Base-by-base conservation (phyloP, 768 basidiomycete genomes). In the Russula sp. region DNA sequence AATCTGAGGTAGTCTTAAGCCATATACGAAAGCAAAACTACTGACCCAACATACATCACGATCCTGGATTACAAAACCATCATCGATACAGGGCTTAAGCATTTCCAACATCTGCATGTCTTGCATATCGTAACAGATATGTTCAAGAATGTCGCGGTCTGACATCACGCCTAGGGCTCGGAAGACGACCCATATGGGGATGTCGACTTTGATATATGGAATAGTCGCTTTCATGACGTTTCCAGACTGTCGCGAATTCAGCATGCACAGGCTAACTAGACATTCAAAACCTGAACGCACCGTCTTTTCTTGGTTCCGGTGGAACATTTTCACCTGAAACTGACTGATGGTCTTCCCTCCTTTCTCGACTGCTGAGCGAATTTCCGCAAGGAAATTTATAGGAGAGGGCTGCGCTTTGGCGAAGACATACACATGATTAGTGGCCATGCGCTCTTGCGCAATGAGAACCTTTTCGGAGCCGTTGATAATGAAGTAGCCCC, bases 401-500 rank as follows among this genome's bases (percentile, higher is more conserved):
- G 95, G 94, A 18, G 93, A 95, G 4, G 96, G 95, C 67, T 96
- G 93, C 0, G 92, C 92, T 75, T 98, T 99, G 55, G 95, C 93
- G 70, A 99, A 99, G 56, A 98, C 94, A 74, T 98, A 99, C 66
- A 99, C 97, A 70, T 97, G 95, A 76, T 99, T 99, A 25, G 93
- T 95, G 10, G 97, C 96, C 95, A 98, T 98, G 56, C 97, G 86
- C 73, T 99, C 97, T 74, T 99, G 97, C 1, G 97, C 97, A 73
- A 99, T 99, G 64, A 99, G 80, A n/a, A 99, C 97, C 74, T 99
- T 99, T 73, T 99, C 97, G 2, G 97, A 98, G 13, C 97, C 97
- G 68, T 98, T 98, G 77, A 99, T 98, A 71, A 99, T 93, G 73
- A 99, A 99, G 73, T 99, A 99, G 52, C 97, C 97, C 73, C 97